Conservation (phyloP, 2,329 filamentous ascomycete species). For the Aureobasidium lini region DNA sequence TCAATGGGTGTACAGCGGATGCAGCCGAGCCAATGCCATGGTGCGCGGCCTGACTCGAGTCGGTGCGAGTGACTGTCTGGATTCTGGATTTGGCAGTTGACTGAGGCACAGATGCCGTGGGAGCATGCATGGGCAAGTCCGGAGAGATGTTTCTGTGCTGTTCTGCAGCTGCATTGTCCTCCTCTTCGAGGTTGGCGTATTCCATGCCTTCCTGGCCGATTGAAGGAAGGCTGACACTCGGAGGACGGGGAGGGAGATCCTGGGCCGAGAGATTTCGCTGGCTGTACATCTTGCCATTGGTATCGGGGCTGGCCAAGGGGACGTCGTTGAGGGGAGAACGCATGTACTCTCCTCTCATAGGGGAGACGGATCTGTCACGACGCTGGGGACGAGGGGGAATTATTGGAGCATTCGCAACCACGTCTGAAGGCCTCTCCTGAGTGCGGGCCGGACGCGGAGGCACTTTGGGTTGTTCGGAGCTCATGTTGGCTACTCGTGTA, state of each 20-base stretch:
- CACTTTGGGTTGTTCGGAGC: conserved; percentile 42
- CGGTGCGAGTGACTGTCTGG: conserved; percentile 77
- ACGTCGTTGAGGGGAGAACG: conserved; percentile 75
- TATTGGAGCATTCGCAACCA: conserved; percentile 53
- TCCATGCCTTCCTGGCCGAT: conserved; percentile 86
- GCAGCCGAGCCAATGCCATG: conserved; percentile 65
- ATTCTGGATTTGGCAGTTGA: conserved; percentile 78
- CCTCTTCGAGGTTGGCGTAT: conserved; percentile 59
- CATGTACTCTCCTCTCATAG: conserved; percentile 69
- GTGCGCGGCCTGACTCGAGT: conserved; percentile 79
- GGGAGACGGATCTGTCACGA: conserved; percentile 65
- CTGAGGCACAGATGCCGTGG: conserved; percentile 75
- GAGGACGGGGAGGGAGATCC: conserved; percentile 59
- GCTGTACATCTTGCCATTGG: conserved; percentile 27
- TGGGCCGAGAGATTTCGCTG: conserved; percentile 28
- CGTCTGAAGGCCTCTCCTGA: conserved; percentile 35
- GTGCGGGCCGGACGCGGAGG: conserved; percentile 56
- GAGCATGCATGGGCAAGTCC: conserved; percentile 80
- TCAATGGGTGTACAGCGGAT: conserved; percentile 49
- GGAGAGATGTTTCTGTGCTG: conserved; percentile 72
- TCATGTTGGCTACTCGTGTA: conserved; percentile 10
- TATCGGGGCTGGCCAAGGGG: conserved; percentile 39
- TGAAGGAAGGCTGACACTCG: conserved; percentile 74
- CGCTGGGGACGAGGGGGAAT: conserved; percentile 73
- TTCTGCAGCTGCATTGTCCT: conserved; percentile 45